Conservation (phyloP, 192 early-diverging fungal species). For the Coemansia sp. region DNA sequence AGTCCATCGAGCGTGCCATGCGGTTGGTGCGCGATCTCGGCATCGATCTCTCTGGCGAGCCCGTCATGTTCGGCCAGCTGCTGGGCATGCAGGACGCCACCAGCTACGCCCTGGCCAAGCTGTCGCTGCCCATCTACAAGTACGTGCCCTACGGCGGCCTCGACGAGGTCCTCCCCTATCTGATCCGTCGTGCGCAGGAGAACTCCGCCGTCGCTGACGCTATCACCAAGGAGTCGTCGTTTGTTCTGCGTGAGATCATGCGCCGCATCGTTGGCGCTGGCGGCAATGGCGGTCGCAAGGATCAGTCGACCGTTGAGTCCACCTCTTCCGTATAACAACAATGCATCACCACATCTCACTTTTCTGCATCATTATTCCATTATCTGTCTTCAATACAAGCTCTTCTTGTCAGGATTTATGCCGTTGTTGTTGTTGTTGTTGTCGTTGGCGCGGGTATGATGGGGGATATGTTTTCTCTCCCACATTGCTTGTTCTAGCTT, state of each 20-base stretch:
- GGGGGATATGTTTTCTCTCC: background rate
- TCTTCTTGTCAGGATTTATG: no score
- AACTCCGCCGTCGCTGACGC: conserved; percentile 80
- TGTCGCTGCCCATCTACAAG: conserved; percentile 84
- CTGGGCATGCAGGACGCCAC: conserved; percentile 91
- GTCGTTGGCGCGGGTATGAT: no score
- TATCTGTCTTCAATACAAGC: no score
- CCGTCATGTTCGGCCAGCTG: conserved; percentile 91
- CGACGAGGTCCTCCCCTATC: conserved; percentile 87
- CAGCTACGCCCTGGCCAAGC: conserved; percentile 74
- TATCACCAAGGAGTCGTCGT: conserved; percentile 58
- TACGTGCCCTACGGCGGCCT: conserved; percentile 92
- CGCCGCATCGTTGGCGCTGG: conserved; percentile 28
- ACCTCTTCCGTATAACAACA: conserved; percentile 7
- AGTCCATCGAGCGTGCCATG: conserved; percentile 66
- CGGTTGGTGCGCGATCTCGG: conserved; percentile 62
- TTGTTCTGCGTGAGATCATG: conserved; percentile 63
- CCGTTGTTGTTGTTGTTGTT: no score
- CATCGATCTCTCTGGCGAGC: conserved; percentile 58
- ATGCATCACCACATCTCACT: background rate
- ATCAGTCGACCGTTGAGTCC: background rate
- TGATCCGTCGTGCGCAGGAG: conserved; percentile 91
- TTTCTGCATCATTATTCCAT: no score
- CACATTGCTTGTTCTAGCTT: background rate
- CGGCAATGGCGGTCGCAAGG: background rate